Conservation (phyloP, 352 stramenopile species). For the Hyaloperonospora brassicae region DNA sequence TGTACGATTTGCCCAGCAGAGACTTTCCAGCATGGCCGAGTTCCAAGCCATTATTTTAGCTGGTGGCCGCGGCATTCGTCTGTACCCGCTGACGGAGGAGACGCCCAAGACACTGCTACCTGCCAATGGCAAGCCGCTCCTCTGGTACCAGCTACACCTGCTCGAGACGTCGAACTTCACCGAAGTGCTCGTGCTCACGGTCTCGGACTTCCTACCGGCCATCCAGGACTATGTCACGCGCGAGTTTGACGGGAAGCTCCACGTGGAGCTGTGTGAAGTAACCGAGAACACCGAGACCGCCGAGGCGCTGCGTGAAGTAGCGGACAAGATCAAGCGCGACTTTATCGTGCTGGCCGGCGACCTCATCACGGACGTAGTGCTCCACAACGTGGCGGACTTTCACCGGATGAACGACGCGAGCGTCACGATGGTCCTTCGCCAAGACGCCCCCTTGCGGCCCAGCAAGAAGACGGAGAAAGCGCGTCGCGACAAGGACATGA, state of each 20-base stretch:
- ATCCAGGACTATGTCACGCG: constrained; percentile 74
- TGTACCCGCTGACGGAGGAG: constrained; percentile 74
- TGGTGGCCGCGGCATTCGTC: constrained; percentile 64
- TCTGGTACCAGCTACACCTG: constrained; percentile 79
- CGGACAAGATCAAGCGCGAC: constrained; percentile 72
- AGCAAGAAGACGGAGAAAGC: constrained; percentile 53
- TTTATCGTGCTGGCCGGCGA: constrained; percentile 79
- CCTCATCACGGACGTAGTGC: constrained; percentile 67
- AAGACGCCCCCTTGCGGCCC: constrained; percentile 20
- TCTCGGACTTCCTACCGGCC: constrained; percentile 43
- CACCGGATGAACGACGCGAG: constrained; percentile 78
- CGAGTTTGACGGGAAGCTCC: constrained; percentile 76
- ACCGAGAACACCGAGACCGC: constrained; percentile 66
- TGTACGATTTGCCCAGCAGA: too few species aligned
- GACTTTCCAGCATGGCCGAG: constrained; percentile 43
- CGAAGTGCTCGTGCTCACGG: constrained; percentile 64
- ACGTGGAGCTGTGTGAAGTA: constrained; percentile 67
- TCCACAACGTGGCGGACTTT: constrained; percentile 76
- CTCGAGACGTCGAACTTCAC: constrained; percentile 75
- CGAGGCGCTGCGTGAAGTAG: constrained; percentile 58
- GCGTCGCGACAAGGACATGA: constrained; percentile 74
- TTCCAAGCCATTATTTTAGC: constrained; percentile 82
- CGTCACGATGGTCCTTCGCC: constrained; percentile 77
- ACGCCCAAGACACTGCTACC: constrained; percentile 66
- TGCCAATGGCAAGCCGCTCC: constrained; percentile 52